Percentiles rank a stretch among this genome's conserved stretches.
phyloP scores from a whole-genome alignment of 306 rosid genomes.

The Cicer yamashitae region DNA sequence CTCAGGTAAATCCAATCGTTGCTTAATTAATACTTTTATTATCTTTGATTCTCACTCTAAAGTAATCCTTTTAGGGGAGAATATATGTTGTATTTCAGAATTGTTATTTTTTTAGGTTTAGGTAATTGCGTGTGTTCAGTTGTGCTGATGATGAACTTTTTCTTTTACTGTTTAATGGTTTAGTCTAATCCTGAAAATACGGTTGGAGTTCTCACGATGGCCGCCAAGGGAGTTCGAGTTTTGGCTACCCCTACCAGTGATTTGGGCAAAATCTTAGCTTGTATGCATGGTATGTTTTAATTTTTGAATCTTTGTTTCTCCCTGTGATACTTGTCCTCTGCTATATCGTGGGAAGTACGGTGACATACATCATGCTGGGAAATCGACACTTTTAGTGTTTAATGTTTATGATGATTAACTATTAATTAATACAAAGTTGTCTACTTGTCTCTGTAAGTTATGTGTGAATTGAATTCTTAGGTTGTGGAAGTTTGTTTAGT shows the following conservation, averaged over 20 bases:
- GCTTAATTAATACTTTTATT: slow-evolving; percentile 21
- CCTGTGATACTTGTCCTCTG: not conserved
- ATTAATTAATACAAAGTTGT: not conserved
- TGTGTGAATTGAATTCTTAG: not conserved
- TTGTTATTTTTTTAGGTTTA: slow-evolving; percentile 5
- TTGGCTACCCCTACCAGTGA: slow-evolving; percentile 92
- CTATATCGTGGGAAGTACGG: not conserved
- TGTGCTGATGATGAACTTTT: slow-evolving; percentile 1
- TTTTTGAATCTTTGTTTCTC: not conserved
- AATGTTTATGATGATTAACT: not conserved
- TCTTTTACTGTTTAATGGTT: slow-evolving; percentile 21
- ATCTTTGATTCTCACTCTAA: not conserved
- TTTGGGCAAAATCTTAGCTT: slow-evolving; percentile 88
- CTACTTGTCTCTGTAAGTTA: not conserved
- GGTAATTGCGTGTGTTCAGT: not conserved
- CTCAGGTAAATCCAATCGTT: slow-evolving; percentile 60
- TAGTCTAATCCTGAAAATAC: slow-evolving; percentile 96
- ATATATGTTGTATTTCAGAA: not conserved
- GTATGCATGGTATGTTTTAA: slow-evolving; percentile 82
- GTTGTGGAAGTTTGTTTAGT: not conserved
- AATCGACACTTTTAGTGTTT: not conserved
- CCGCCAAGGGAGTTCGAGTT: slow-evolving; percentile 90
- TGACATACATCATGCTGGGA: not conserved
- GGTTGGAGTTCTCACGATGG: slow-evolving; percentile 94
- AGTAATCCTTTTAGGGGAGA: not conserved